A percentile compares a stretch with the other conserved stretches of the same genome.
These are phyloP conservation scores for Solanum tarijense DNA, from an alignment of 257 asterid species.

Conservation along the genomic window DNA sequence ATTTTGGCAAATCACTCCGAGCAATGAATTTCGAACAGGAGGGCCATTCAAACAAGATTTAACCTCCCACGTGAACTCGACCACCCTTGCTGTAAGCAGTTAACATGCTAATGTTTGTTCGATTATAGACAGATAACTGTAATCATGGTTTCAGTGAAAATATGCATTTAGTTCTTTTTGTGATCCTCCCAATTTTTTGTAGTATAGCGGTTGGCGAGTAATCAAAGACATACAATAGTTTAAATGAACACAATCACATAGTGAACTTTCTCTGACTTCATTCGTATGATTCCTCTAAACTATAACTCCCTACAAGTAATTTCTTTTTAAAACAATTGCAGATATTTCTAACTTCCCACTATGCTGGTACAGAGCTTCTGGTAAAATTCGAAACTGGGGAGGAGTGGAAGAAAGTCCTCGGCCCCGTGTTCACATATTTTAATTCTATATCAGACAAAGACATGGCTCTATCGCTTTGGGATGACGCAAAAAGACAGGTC, in stretches of 20 bases:
- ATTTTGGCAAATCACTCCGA: constrained; percentile 33
- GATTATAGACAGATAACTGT: not conserved
- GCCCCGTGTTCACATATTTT: constrained; percentile 28
- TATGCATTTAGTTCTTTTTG: not conserved
- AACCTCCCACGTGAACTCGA: constrained; percentile 31
- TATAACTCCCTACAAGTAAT: not conserved
- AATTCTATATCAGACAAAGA: constrained; percentile 14
- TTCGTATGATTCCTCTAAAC: not conserved
- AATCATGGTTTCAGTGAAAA: not conserved
- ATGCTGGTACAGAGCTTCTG: constrained; percentile 29
- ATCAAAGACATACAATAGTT: not conserved
- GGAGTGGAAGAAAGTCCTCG: constrained; percentile 34
- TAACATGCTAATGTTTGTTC: too few relatives aligned
- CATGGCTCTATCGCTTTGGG: constrained; percentile 18
- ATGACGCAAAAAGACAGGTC: constrained; percentile 28
- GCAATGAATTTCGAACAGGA: constrained; percentile 30
- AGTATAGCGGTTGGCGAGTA: not conserved
- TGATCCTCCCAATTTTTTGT: not conserved
- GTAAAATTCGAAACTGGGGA: constrained; percentile 19
- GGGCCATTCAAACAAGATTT: constrained; percentile 30
- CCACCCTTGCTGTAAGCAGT: constrained; percentile 22
- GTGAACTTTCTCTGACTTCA: not conserved
- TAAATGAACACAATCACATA: not conserved
- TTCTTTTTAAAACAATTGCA: not conserved
- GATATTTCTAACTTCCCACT: constrained; percentile 31